These are phyloP conservation scores for Geotrichum candidum DNA, from an alignment of 1,139 yeast species.

Conservation along the genomic window DNA sequence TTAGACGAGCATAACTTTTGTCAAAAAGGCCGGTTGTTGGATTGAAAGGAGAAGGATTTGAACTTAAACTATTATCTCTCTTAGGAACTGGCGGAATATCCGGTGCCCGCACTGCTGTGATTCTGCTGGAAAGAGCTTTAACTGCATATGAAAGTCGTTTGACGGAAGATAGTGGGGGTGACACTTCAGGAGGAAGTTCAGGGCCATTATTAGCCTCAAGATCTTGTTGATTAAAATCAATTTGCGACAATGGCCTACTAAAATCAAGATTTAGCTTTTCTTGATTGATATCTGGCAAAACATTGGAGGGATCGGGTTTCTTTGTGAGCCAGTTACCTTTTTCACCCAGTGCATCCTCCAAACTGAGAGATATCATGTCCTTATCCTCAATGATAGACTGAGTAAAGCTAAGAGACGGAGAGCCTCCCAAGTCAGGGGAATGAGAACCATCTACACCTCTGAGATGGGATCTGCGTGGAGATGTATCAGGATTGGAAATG, in stretches of 20 bases:
- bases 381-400: not conserved
- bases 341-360: conserved; percentile 27
- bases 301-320: not conserved
- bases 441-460: conserved; percentile 9
- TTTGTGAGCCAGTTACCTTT: conserved; percentile 20
- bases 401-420: not conserved
- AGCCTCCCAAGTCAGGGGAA: not conserved
- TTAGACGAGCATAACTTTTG: not conserved
- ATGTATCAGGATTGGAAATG: not conserved
- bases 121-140: not conserved
- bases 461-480: not conserved
- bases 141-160: conserved; percentile 1
- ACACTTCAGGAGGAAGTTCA: not conserved
- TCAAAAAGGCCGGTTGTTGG: not conserved
- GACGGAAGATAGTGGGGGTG: not conserved
- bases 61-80: not conserved
- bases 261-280: not conserved
- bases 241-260: not conserved
- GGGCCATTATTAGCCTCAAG: not conserved
- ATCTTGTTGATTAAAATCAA: not conserved
- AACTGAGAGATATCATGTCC: conserved; percentile 16
- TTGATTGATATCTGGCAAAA: conserved; percentile 1
- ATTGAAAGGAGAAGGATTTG: not conserved
- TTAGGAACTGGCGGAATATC: not conserved
- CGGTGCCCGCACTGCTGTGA: not conserved